Percentiles rank a stretch among this genome's conserved stretches.
phyloP scores from a whole-genome alignment of 257 asterid species.

The Scutellaria galericulata region DNA sequence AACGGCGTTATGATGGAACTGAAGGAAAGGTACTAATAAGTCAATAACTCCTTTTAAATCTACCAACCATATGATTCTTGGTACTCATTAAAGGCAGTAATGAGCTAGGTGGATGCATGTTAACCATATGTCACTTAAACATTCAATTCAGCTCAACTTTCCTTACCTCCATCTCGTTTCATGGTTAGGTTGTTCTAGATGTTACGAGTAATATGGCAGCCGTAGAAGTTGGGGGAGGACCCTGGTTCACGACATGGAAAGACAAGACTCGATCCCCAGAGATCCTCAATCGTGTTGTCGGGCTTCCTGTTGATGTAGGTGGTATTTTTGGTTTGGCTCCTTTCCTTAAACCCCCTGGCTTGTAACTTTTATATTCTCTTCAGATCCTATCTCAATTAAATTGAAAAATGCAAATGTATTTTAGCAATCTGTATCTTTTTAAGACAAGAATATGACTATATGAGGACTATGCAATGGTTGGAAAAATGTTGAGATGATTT shows the following conservation, averaged over 20 bases:
- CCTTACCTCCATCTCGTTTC: not conserved
- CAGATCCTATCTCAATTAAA: too few species aligned
- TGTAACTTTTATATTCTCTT: slow-evolving; percentile 43
- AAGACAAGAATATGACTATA: too few species aligned
- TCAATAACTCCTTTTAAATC: too few species aligned
- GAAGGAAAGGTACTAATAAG: slow-evolving; percentile 67
- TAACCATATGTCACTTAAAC: not conserved
- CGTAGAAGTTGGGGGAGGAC: slow-evolving; percentile 97
- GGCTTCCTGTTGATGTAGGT: slow-evolving; percentile 75
- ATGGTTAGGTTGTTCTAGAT: slow-evolving; percentile 70
- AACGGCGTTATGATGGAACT: slow-evolving; percentile 63
- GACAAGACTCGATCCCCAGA: slow-evolving; percentile 70
- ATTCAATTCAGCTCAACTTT: not conserved
- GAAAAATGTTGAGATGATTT: too few species aligned
- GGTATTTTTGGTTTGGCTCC: slow-evolving; percentile 61
- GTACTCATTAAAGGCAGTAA: not conserved
- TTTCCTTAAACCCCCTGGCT: slow-evolving; percentile 90
- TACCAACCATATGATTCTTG: too few species aligned
- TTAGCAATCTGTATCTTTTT: too few species aligned
- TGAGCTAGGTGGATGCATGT: too few species aligned
- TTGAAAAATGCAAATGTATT: too few species aligned
- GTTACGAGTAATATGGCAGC: slow-evolving; percentile 96
- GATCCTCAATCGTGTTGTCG: slow-evolving; percentile 54
- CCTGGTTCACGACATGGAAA: slow-evolving; percentile 92
- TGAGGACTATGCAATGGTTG: too few species aligned